Conservation (phyloP, 23 red algal genomes). For the Gracilaria domingensis region DNA sequence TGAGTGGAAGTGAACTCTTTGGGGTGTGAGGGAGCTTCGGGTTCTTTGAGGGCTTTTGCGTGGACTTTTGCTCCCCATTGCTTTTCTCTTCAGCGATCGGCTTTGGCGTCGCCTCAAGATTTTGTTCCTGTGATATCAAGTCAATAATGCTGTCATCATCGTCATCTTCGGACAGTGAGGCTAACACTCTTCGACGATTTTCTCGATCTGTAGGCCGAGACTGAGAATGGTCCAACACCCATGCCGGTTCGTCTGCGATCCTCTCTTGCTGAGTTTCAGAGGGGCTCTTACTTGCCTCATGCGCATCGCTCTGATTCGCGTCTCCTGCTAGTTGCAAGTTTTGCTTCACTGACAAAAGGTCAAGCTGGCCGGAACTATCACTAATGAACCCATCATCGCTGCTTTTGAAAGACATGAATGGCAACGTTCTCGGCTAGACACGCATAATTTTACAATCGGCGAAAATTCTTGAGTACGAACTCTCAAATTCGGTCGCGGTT, state of each 20-base stretch:
- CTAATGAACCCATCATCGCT: conserved; percentile 29
- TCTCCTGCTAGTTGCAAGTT: not conserved
- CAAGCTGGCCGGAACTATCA: conserved; percentile 14
- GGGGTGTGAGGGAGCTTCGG: not conserved
- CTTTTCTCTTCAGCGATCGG: not conserved
- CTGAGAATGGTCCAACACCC: conserved; percentile 48
- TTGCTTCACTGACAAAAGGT: conserved; percentile 15
- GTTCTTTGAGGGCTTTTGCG: not conserved
- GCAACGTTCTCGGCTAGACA: not conserved
- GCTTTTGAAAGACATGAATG: conserved; percentile 11
- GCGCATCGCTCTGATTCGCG: not conserved
- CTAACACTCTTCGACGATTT: conserved; percentile 12
- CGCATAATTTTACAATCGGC: not conserved
- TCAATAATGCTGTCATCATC: conserved; percentile 63
- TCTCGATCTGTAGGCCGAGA: conserved; percentile 9
- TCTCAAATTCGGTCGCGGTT: not conserved
- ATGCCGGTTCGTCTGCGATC: conserved; percentile 40
- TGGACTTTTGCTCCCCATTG: not conserved
- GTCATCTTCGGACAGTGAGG: conserved; percentile 36
- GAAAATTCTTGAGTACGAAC: not conserved
- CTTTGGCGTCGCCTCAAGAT: not conserved
- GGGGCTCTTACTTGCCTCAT: not conserved
- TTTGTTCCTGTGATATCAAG: conserved; percentile 42
- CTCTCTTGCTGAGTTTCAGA: not conserved
- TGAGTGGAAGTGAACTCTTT: conserved; percentile 43